These are phyloP conservation scores for Apostasia shenzhenica DNA, from an alignment of 106 monocot genomes.

Conservation along the genomic window DNA sequence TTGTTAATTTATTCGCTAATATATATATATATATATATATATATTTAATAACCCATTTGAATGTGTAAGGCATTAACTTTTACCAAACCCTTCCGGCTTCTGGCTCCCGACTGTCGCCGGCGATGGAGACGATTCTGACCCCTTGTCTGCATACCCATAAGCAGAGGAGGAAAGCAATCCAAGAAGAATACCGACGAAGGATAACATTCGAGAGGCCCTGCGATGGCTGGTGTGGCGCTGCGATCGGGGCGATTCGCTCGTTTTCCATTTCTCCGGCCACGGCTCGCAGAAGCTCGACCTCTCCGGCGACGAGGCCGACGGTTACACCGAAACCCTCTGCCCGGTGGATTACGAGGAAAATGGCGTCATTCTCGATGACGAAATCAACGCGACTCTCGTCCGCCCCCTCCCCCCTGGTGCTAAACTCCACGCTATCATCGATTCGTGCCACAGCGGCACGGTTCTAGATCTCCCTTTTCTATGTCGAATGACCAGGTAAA, in stretches of 20 bases:
- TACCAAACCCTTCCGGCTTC: neutral
- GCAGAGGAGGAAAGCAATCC: slow-evolving; percentile 48
- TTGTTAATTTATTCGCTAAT: too few relatives aligned
- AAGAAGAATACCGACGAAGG: slow-evolving; percentile 38
- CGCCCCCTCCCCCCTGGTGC: slow-evolving; percentile 46
- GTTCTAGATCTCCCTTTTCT: slow-evolving; percentile 69
- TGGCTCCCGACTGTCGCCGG: neutral
- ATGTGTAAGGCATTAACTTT: neutral
- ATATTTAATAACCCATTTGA: too few relatives aligned
- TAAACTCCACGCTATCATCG: slow-evolving; percentile 77
- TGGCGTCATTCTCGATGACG: slow-evolving; percentile 73
- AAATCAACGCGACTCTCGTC: slow-evolving; percentile 64
- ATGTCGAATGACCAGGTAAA: slow-evolving; percentile 63
- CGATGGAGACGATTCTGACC: neutral
- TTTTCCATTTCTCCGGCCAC: slow-evolving; percentile 96
- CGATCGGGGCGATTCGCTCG: slow-evolving; percentile 59
- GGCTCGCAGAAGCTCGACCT: slow-evolving; percentile 51
- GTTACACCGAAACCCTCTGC: slow-evolving; percentile 79
- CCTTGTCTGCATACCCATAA: neutral
- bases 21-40: neutral
- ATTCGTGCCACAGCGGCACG: slow-evolving; percentile 89
- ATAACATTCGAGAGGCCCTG: slow-evolving; percentile 65
- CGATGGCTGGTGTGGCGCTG: slow-evolving; percentile 59
- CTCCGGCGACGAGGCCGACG: slow-evolving; percentile 56
- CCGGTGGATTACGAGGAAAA: slow-evolving; percentile 67